A percentile compares a stretch with the other conserved stretches of the same genome.
phyloP scores from a whole-genome alignment of 805 yeast genomes.

The Saturnispora hagleri region DNA sequence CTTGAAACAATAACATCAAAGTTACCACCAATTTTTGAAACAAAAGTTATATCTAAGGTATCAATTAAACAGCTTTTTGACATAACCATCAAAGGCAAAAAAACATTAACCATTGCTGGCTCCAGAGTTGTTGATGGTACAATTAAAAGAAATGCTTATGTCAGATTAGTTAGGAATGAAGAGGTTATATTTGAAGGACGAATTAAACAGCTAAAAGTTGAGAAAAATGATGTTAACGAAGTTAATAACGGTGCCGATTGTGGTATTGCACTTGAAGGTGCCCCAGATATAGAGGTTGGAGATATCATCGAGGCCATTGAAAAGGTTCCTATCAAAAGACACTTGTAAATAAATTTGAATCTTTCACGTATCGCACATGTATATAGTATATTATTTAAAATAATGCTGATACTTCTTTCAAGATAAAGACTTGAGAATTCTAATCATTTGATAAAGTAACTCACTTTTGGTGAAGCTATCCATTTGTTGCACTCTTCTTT shows the following conservation, averaged over 20 bases:
- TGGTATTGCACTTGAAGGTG: conserved; percentile 60
- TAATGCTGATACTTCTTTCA: neutral
- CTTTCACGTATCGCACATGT: neutral
- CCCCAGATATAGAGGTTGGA: conserved; percentile 37
- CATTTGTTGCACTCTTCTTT: neutral
- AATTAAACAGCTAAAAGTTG: conserved; percentile 67
- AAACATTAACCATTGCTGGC: conserved; percentile 68
- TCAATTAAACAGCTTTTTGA: conserved; percentile 64
- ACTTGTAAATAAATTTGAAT: conserved; percentile 25
- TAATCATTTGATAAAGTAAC: neutral
- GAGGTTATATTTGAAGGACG: conserved; percentile 30
- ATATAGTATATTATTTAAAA: neutral
- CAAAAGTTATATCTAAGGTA: conserved; percentile 56
- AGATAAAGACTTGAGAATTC: neutral
- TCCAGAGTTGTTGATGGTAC: conserved; percentile 68
- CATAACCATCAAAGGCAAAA: conserved; percentile 50
- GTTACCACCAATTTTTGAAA: conserved; percentile 58
- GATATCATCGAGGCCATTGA: conserved; percentile 71
- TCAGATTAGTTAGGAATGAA: conserved; percentile 40
- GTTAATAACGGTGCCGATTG: conserved; percentile 85
- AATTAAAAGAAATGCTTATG: conserved; percentile 46
- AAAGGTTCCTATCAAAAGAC: conserved; percentile 49
- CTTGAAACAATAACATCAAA: conserved; percentile 49
- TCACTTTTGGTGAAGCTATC: neutral
- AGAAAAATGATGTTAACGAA: conserved; percentile 68